These are phyloP conservation scores for Phylloporus arenicola DNA, from an alignment of 768 basidiomycete genomes.

Conservation along the genomic window DNA sequence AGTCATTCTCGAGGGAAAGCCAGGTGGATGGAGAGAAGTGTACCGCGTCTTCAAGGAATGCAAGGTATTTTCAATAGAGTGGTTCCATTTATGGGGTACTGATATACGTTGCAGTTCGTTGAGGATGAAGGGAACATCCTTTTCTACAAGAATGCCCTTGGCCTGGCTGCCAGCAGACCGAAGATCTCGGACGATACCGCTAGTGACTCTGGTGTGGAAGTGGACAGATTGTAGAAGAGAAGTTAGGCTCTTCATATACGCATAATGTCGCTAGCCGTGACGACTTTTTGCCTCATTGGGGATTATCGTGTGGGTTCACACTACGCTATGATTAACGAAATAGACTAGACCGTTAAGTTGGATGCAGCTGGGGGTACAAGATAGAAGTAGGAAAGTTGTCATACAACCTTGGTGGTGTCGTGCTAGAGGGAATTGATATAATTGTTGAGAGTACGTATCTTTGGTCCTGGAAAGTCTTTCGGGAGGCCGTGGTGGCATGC, in stretches of 20 bases:
- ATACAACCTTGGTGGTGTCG: too few relatives aligned
- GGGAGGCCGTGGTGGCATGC: too few relatives aligned
- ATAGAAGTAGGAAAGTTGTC: too few relatives aligned
- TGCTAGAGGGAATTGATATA: too few relatives aligned
- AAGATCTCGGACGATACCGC: conserved; percentile 54
- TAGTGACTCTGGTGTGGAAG: conserved; percentile 66
- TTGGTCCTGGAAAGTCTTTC: too few relatives aligned
- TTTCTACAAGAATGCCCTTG: conserved; percentile 86
- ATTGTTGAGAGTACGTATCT: too few relatives aligned
- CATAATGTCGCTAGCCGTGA: conserved; percentile 9
- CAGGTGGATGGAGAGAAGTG: conserved; percentile 75
- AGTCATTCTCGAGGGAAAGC: conserved; percentile 61
- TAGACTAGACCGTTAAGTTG: too few relatives aligned
- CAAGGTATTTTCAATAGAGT: conserved; percentile 43
- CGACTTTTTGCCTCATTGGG: background rate
- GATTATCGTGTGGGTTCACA: background rate
- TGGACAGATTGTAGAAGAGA: conserved; percentile 34
- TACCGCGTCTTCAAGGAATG: conserved; percentile 74
- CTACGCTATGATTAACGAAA: background rate
- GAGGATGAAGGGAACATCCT: conserved; percentile 90
- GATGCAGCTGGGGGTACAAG: too few relatives aligned
- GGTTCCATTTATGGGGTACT: background rate
- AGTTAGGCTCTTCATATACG: conserved; percentile 1
- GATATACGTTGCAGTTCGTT: conserved; percentile 55
- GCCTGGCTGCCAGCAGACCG: conserved; percentile 67